Conservation (phyloP, 2,329 filamentous ascomycete genomes). For the Aspergillus calidoustus region DNA sequence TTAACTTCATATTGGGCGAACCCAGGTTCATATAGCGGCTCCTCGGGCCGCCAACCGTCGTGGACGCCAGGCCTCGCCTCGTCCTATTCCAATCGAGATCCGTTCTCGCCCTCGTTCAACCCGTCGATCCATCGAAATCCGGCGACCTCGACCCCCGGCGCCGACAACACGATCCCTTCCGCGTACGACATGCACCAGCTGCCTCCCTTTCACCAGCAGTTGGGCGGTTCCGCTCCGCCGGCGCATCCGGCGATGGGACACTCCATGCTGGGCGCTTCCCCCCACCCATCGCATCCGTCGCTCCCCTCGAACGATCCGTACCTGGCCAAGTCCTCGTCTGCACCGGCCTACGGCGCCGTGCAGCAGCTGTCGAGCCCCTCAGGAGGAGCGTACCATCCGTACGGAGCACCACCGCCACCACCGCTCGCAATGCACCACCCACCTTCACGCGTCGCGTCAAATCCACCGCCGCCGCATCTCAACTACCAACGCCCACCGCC, state of each 20-base stretch:
- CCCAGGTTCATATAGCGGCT: constrained; percentile 60
- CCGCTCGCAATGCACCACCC: constrained; percentile 44
- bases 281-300: constrained; percentile 48
- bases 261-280: constrained; percentile 52
- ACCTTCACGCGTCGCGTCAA: constrained; percentile 51
- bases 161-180: constrained; percentile 65
- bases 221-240: constrained; percentile 55
- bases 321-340: constrained; percentile 56
- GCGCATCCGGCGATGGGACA: constrained; percentile 52
- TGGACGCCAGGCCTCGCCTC: constrained; percentile 48
- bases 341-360: constrained; percentile 46
- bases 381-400: constrained; percentile 45
- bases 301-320: constrained; percentile 63
- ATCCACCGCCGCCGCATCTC: constrained; percentile 29
- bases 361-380: constrained; percentile 55
- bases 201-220: constrained; percentile 65
- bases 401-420: constrained; percentile 50
- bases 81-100: constrained; percentile 52
- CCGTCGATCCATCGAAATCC: constrained; percentile 55
- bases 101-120: constrained; percentile 63
- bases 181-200: constrained; percentile 69
- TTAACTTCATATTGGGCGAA: constrained; percentile 65
- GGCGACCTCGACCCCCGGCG: constrained; percentile 63
- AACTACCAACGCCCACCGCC: constrained; percentile 49
- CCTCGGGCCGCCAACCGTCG: constrained; percentile 49